phyloP scores from a whole-genome alignment of 192 early-diverging fungal genomes.

The Backusella australiensis region DNA sequence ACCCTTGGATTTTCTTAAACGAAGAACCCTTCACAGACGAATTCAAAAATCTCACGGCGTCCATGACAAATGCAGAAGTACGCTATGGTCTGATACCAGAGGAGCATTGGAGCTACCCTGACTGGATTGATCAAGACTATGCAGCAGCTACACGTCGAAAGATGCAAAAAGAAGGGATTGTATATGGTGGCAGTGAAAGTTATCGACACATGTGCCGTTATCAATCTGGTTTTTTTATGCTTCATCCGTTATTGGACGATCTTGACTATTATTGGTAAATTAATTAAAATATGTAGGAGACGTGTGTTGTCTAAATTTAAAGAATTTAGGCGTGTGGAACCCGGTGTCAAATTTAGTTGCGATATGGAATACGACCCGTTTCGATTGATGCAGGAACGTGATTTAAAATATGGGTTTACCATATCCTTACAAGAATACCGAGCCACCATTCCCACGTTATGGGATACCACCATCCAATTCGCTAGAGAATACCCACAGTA shows the following conservation, averaged over 20 bases:
- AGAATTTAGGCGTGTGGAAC: slow-evolving; percentile 64
- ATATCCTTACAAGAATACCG: slow-evolving; percentile 69
- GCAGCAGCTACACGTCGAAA: slow-evolving; percentile 50
- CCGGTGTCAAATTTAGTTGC: slow-evolving; percentile 79
- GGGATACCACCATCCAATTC: slow-evolving; percentile 58
- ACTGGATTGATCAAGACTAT: slow-evolving; percentile 67
- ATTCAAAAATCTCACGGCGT: slow-evolving; percentile 49
- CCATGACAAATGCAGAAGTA: slow-evolving; percentile 50
- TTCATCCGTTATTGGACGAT: slow-evolving; percentile 64
- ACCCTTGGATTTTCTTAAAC: slow-evolving; percentile 81
- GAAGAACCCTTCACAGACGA: slow-evolving; percentile 64
- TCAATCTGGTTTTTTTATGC: slow-evolving; percentile 77
- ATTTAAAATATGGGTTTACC: slow-evolving; percentile 79
- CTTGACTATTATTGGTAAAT: slow-evolving; percentile 82
- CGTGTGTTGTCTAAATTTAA: no score
- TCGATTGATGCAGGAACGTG: slow-evolving; percentile 68
- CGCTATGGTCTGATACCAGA: slow-evolving; percentile 56
- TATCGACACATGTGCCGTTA: slow-evolving; percentile 81
- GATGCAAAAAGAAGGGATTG: slow-evolving; percentile 51
- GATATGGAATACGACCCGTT: slow-evolving; percentile 89
- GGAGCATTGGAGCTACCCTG: slow-evolving; percentile 83
- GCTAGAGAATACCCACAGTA: slow-evolving; percentile 46
- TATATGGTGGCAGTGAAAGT: slow-evolving; percentile 66
- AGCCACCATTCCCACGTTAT: slow-evolving; percentile 69
- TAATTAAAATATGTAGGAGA: neutral